Evolutionary conservation across 1,139 yeast species (phyloP).

Genomic region (Debaryomyces nepalensis): DNA sequence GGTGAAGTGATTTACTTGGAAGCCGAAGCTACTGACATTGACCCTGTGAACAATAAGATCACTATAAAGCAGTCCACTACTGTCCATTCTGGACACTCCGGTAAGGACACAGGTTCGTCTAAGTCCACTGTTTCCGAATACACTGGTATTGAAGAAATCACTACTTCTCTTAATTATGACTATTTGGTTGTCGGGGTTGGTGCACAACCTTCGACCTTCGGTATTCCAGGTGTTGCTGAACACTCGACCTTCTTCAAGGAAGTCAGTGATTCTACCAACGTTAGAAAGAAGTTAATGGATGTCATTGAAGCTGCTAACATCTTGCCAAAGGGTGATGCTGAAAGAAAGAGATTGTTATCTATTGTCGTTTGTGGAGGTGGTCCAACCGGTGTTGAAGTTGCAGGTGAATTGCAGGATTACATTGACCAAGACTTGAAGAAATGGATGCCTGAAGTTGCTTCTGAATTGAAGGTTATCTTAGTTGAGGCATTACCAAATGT

Average conservation of each 20-base stretch:
- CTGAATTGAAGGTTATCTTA: slow-evolving; percentile 79
- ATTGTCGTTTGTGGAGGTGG: slow-evolving; percentile 96
- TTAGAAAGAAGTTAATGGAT: slow-evolving; percentile 77
- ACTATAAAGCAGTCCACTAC: slow-evolving; percentile 61
- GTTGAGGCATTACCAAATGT: slow-evolving; percentile 94
- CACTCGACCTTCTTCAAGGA: slow-evolving; percentile 86
- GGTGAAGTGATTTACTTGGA: slow-evolving; percentile 86
- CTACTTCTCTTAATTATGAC: slow-evolving; percentile 65
- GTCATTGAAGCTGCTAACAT: slow-evolving; percentile 83
- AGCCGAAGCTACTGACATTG: slow-evolving; percentile 87
- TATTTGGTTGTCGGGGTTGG: slow-evolving; percentile 90
- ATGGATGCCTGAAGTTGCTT: slow-evolving; percentile 87
- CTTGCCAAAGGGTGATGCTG: slow-evolving; percentile 73
- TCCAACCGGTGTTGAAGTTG: slow-evolving; percentile 96
- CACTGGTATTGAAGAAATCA: slow-evolving; percentile 47
- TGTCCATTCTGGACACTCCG: slow-evolving; percentile 56
- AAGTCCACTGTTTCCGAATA: slow-evolving; percentile 52
- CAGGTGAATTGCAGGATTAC: slow-evolving; percentile 94
- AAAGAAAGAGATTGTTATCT: slow-evolving; percentile 78
- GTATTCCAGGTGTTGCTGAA: slow-evolving; percentile 91
- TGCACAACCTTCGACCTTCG: slow-evolving; percentile 89
- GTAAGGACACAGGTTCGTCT: slow-evolving; percentile 56
- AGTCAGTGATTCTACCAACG: slow-evolving; percentile 77
- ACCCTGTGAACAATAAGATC: slow-evolving; percentile 65
- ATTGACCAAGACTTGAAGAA: slow-evolving; percentile 86